phyloP scores from a whole-genome alignment of 257 asterid species.

The Solanum acaule region DNA sequence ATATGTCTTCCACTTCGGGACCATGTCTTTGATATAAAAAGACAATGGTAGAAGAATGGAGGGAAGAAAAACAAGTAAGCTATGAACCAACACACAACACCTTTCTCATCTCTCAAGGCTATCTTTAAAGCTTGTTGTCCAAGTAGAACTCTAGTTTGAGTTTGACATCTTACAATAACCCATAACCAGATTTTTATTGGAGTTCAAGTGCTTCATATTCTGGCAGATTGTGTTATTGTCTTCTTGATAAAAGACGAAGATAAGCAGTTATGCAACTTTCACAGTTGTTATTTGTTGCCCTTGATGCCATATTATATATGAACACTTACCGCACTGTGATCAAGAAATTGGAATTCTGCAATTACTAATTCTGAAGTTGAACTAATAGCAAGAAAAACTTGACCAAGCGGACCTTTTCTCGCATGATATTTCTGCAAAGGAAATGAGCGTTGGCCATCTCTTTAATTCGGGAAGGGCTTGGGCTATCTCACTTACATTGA shows the following conservation, averaged over 20 bases:
- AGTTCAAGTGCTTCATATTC: neutral
- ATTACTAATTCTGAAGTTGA: neutral
- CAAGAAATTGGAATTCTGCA: neutral
- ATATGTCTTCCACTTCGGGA: neutral
- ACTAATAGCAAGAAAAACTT: conserved; percentile 45
- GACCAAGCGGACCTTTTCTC: conserved; percentile 43
- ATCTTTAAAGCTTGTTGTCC: neutral
- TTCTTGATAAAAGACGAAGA: neutral
- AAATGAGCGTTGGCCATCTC: conserved; percentile 29
- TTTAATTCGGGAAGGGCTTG: conserved; percentile 79
- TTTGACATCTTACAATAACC: neutral
- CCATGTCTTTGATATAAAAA: neutral
- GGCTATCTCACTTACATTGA: conserved; percentile 78
- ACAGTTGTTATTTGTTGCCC: neutral
- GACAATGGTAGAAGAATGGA: neutral
- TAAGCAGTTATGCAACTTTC: neutral
- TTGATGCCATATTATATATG: neutral
- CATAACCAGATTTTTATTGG: neutral
- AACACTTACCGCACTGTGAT: neutral
- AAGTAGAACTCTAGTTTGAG: neutral
- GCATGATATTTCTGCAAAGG: conserved; percentile 24
- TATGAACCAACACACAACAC: neutral
- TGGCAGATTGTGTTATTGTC: neutral
- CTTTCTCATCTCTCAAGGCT: neutral
- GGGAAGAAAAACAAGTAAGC: neutral